Evolutionary conservation across 257 asterid genomes (phyloP), one percentile per base, ranked within the genome.

Genomic region (Eustoma russellianum): DNA sequence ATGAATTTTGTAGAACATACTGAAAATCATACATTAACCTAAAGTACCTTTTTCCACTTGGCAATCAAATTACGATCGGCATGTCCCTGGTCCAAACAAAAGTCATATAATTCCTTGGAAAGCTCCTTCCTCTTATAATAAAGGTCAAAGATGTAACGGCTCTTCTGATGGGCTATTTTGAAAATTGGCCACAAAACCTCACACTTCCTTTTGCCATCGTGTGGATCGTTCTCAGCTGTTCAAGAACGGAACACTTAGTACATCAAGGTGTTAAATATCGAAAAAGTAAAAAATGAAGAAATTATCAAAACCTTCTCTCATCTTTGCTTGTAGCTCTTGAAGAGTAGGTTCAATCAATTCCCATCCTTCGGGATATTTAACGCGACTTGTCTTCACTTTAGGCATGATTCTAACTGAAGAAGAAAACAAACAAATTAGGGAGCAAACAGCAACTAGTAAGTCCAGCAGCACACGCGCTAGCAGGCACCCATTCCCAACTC

Each of bases 171-270:
- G 63, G 92, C 95, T 66, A 88, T 80, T 62, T 85, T 88, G 67
- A 88, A 88, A 61, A 88, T 88, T 38, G 97, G 97, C 97, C 97
- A 88, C 78, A 88, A 46, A 30, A 73, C 84, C 69, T 88, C 95
- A 6, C 97, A 85, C 70, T 88, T 88, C 66, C 95, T 73, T 72
- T 77, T 82, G 34, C 80, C 83, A 75, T 88, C 97, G 67, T 85
- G 79, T 17, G 97, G 85, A 50, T 88, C 95, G 64, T 78, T 83
- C 68, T 88, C 97, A 62, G 95, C 97, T 87, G 83, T 62, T 52
- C 49, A 41, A 55, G 30, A 41, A 62, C 44, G 17, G 46, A 28
- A 15, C 0, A 44, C 34, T 34, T 19, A 66, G 15, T 9, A 24
- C 6, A 15, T 28, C 30, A 44, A 43, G 2, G 24, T 30, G 17